Evolutionary conservation across 2,329 filamentous ascomycete genomes (phyloP), one percentile per base, ranked within the genome.

Genomic region (Coleophoma crateriformis): DNA sequence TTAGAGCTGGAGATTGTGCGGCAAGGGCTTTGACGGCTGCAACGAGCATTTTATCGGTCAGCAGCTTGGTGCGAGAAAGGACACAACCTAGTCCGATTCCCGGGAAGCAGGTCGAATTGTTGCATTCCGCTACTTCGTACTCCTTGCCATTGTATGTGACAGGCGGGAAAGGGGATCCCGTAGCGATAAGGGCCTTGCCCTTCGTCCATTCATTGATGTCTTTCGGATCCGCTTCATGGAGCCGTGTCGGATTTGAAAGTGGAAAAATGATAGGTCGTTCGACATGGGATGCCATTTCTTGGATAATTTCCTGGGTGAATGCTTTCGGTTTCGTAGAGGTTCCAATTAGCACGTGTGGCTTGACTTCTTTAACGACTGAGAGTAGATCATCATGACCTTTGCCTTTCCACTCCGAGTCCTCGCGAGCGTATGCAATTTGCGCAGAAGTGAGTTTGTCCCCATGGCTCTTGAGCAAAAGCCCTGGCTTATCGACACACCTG

Each of bases 41-140:
- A 0, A 95, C 87, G 12, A 95, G 81, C 82, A 95, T 91, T 54
- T 81, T 79, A 53, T 91, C 84, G 0, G 85, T 87, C 27, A 95
- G 68, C 0, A 83, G 74, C 12, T 71, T 75, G 3, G 85, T 76
- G 13, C 88, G 82, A 22, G 77, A 84, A 1, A 95, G 77, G 0
- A 96, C 79, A 7, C 80, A 80, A 11, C 89, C 90, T 1, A 95
- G 82, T 0, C 89, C 90, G 51, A 95, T 92, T 0, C 89, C 89
- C 0, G 90, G 90, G 66, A 95, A 95, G 14, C 86, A 86, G 33
- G 88, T 87, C 1, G 83, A 87, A 69, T 95, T 95, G 70, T 95
- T 95, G 70, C 90, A 95, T 67, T 95, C 90, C 20, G 88, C 88
- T 61, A 78, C 63, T 27, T 75, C 68, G 50, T 77, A 71, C 7